These are phyloP conservation scores for Blastomyces percursus DNA, from an alignment of 2,329 filamentous ascomycete genomes.

Conservation along the genomic window DNA sequence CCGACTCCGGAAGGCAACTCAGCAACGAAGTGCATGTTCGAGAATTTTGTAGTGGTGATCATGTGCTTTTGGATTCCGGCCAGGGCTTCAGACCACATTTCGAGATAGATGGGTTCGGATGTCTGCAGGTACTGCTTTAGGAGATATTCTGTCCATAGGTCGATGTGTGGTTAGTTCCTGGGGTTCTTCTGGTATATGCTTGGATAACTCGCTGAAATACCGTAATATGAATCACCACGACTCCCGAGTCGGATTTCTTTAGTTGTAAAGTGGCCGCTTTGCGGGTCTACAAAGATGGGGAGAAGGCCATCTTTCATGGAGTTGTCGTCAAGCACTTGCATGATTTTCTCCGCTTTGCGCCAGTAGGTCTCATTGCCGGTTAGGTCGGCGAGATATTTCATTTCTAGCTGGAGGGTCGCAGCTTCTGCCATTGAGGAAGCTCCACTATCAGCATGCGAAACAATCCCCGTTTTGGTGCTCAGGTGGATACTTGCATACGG, in stretches of 20 bases:
- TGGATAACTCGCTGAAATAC: constrained; percentile 21
- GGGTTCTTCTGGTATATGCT: not conserved
- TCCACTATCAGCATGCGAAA: constrained; percentile 72
- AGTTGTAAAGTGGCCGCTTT: constrained; percentile 66
- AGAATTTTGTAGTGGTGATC: constrained; percentile 72
- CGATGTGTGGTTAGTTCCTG: not conserved
- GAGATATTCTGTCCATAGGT: constrained; percentile 57
- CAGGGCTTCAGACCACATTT: constrained; percentile 86
- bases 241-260: constrained; percentile 88
- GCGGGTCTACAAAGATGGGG: constrained; percentile 81
- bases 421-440: constrained; percentile 92
- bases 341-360: constrained; percentile 83
- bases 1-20: constrained; percentile 68
- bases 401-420: constrained; percentile 83
- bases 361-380: constrained; percentile 90
- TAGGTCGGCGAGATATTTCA: constrained; percentile 92
- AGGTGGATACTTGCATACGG: constrained; percentile 88
- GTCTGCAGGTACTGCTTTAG: constrained; percentile 98
- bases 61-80: constrained; percentile 82
- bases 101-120: constrained; percentile 72
- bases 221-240: constrained; percentile 92
- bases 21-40: constrained; percentile 76
- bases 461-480: constrained; percentile 61
- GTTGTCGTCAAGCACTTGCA: constrained; percentile 80
- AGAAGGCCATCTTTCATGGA: constrained; percentile 68